Evolutionary conservation across 2,329 filamentous ascomycete genomes (phyloP).

Genomic region (Paracoccidioides brasiliensis): DNA sequence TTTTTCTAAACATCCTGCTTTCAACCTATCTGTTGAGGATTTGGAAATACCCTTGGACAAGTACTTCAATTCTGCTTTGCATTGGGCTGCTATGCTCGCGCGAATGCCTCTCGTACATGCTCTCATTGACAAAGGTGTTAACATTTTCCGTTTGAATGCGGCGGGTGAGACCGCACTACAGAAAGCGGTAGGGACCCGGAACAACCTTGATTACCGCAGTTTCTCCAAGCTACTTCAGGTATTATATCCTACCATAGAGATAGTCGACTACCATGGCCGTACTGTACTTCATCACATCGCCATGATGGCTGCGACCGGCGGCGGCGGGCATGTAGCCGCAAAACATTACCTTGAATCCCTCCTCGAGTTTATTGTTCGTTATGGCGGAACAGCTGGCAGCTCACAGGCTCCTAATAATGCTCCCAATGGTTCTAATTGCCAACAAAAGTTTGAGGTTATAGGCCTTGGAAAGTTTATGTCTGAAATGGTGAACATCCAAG

Average conservation of each 20-base stretch:
- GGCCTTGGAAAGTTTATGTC: slow-evolving; percentile 87
- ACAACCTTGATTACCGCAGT: slow-evolving; percentile 79
- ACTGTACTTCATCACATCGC: slow-evolving; percentile 95
- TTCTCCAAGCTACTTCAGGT: slow-evolving; percentile 87
- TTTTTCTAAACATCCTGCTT: slow-evolving; percentile 59
- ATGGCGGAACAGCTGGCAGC: slow-evolving; percentile 52
- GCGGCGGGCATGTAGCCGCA: slow-evolving; percentile 68
- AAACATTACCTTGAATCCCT: slow-evolving; percentile 93
- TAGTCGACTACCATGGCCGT: slow-evolving; percentile 74
- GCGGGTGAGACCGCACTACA: slow-evolving; percentile 87
- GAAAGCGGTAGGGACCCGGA: slow-evolving; percentile 83
- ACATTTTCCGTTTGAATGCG: slow-evolving; percentile 74
- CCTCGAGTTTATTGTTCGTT: slow-evolving; percentile 84
- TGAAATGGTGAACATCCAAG: slow-evolving; percentile 90
- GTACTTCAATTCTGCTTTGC: slow-evolving; percentile 72
- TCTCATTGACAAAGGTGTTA: slow-evolving; percentile 72
- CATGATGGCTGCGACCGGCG: slow-evolving; percentile 88
- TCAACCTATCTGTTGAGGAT: slow-evolving; percentile 65
- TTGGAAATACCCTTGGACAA: slow-evolving; percentile 86
- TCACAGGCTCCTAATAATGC: slow-evolving; percentile 29
- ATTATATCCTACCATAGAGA: slow-evolving; percentile 77
- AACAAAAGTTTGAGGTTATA: slow-evolving; percentile 49
- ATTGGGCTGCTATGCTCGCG: slow-evolving; percentile 91
- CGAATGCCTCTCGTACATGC: slow-evolving; percentile 70
- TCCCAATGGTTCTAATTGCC: slow-evolving; percentile 15